Evolutionary conservation across 2,329 filamentous ascomycete species (phyloP).

Genomic region (Fonsecaea monophora): DNA sequence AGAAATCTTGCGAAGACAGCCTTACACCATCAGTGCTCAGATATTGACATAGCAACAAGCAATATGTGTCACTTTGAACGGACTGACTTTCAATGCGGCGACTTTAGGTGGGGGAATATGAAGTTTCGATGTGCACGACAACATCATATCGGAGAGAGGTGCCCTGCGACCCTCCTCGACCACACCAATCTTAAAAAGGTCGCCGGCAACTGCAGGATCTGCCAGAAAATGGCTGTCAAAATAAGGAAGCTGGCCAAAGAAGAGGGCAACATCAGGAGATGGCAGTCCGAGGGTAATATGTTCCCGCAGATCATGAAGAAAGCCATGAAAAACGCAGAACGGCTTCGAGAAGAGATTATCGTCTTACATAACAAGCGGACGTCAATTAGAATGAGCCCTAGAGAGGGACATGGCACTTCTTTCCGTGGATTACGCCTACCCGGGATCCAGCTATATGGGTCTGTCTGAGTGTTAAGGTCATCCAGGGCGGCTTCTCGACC

Average conservation of each 20-base stretch:
- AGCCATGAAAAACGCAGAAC: neutral
- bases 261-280: neutral
- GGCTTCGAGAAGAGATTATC: neutral
- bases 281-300: neutral
- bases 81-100: conserved; percentile 3
- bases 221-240: neutral
- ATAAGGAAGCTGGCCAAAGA: neutral
- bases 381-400: neutral
- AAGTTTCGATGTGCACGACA: neutral
- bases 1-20: neutral
- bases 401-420: neutral
- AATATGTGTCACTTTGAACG: neutral
- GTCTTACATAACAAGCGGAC: neutral
- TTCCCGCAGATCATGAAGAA: neutral
- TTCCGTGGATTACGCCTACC: neutral
- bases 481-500: neutral
- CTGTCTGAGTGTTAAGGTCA: neutral
- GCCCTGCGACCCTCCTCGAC: conserved; percentile 1
- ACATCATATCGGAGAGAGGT: neutral
- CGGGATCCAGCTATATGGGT: neutral
- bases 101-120: neutral
- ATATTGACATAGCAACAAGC: neutral
- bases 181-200: neutral
- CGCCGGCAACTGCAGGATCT: neutral
- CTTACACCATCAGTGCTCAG: neutral